Conservation (phyloP, 495 filamentous ascomycete species). For the Talaromyces trachyspermus region DNA sequence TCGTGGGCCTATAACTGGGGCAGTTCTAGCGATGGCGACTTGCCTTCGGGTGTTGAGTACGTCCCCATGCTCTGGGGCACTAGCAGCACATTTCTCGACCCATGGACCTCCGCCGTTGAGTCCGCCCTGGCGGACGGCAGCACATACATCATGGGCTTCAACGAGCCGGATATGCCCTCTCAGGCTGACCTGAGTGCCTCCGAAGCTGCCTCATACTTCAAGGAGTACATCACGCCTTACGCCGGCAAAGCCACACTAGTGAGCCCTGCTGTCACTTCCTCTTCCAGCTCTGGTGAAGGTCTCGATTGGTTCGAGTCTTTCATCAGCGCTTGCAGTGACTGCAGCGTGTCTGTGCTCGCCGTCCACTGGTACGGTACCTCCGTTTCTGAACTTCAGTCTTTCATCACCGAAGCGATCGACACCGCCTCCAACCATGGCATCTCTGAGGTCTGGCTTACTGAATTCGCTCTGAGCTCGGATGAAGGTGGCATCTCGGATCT, state of each 20-base stretch:
- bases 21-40: slow-evolving; percentile 25
- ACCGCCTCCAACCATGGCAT: slow-evolving; percentile 36
- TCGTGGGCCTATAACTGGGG: slow-evolving; percentile 82
- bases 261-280: slow-evolving; percentile 71
- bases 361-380: slow-evolving; percentile 62
- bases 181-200: slow-evolving; percentile 61
- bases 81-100: slow-evolving; percentile 35
- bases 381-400: slow-evolving; percentile 45
- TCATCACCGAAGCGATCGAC: slow-evolving; percentile 46
- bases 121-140: slow-evolving; percentile 51
- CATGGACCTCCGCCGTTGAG: slow-evolving; percentile 54
- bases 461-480: slow-evolving; percentile 43
- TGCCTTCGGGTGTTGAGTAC: slow-evolving; percentile 47
- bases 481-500: slow-evolving; percentile 30
- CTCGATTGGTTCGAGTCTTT: slow-evolving; percentile 56
- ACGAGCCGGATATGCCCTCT: slow-evolving; percentile 66
- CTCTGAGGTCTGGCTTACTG: slow-evolving; percentile 68
- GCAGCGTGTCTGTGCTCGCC: slow-evolving; percentile 55
- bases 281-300: slow-evolving; percentile 37
- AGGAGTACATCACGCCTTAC: slow-evolving; percentile 62
- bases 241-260: slow-evolving; percentile 58
- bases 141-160: slow-evolving; percentile 68
- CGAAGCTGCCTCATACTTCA: slow-evolving; percentile 54
- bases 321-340: slow-evolving; percentile 49
- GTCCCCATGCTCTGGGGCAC: slow-evolving; percentile 71